Conservation (phyloP, 1,284 basidiomycete species). For the Pyrrhoderma noxium region DNA sequence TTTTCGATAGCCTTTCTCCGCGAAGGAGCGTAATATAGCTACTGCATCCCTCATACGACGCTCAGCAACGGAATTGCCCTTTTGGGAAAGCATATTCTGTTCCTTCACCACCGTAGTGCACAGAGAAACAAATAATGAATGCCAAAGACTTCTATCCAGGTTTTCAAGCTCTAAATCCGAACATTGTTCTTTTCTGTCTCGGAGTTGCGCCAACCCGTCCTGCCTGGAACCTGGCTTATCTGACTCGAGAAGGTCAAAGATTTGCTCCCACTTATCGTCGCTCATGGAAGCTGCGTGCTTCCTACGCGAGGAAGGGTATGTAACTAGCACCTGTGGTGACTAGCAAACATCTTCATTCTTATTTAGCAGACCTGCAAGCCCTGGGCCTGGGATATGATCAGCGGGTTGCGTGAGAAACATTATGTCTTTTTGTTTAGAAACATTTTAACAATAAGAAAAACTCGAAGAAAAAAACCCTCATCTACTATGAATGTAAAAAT, state of each 20-base stretch:
- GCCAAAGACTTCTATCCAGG: conserved; percentile 54
- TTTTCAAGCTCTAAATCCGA: conserved; percentile 42
- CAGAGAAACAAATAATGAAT: conserved; percentile 65
- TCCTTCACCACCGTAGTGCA: conserved; percentile 63
- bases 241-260: conserved; percentile 50
- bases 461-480: no score
- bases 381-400: no score
- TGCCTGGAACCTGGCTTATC: conserved; percentile 69
- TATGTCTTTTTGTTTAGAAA: no score
- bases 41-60: conserved; percentile 59
- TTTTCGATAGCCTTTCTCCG: conserved; percentile 54
- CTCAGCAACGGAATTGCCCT: conserved; percentile 36
- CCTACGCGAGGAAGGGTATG: no score
- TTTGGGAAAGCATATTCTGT: conserved; percentile 46
- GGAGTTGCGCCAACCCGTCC: conserved; percentile 54
- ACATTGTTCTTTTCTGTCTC: conserved; percentile 53
- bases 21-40: conserved; percentile 62
- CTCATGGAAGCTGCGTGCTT: conserved; percentile 7
- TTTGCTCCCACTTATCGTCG: conserved; percentile 33
- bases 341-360: no score
- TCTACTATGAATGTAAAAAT: no score
- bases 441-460: no score
- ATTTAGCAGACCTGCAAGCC: no score
- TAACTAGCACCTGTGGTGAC: no score
- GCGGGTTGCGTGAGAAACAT: no score